Percentiles rank a stretch among this genome's conserved stretches.
Evolutionary conservation across 2,329 filamentous ascomycete genomes (phyloP).

Genomic region (Hymenoscyphus infarciens): DNA sequence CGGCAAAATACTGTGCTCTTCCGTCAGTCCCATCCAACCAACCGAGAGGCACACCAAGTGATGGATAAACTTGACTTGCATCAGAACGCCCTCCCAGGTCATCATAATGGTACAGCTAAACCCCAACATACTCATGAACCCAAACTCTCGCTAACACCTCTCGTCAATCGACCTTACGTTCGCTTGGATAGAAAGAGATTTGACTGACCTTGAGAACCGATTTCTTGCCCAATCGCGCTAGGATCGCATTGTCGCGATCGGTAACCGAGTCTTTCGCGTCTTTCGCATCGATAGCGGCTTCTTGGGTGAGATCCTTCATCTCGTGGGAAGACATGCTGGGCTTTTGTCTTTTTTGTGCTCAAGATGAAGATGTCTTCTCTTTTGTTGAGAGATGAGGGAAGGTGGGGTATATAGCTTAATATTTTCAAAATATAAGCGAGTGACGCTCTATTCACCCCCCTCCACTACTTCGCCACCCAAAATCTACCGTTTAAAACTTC

Average conservation of each 20-base stretch:
- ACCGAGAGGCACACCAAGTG: background rate
- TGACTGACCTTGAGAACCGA: constrained; percentile 13
- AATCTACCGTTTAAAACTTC: too few species aligned
- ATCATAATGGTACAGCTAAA: constrained; percentile 41
- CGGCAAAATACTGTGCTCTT: constrained; percentile 24
- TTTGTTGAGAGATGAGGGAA: background rate
- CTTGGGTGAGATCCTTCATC: background rate
- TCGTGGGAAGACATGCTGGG: constrained; percentile 2
- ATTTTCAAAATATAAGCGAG: too few species aligned
- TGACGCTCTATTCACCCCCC: too few species aligned
- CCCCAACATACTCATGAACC: constrained; percentile 40
- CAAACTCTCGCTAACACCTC: constrained; percentile 36
- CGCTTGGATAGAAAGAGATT: background rate
- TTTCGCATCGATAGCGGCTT: background rate
- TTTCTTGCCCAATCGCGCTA: constrained; percentile 15
- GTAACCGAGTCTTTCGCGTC: background rate
- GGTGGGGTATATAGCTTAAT: background rate
- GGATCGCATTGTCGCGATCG: constrained; percentile 10
- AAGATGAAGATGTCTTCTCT: background rate
- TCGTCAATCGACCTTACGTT: background rate
- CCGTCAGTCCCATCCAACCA: constrained; percentile 31
- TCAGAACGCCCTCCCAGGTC: constrained; percentile 40
- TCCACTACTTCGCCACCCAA: too few species aligned
- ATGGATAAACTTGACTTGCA: constrained; percentile 6
- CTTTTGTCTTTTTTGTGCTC: background rate